Conservation (phyloP, 129 eudicot genomes). For the Logfia minima region DNA sequence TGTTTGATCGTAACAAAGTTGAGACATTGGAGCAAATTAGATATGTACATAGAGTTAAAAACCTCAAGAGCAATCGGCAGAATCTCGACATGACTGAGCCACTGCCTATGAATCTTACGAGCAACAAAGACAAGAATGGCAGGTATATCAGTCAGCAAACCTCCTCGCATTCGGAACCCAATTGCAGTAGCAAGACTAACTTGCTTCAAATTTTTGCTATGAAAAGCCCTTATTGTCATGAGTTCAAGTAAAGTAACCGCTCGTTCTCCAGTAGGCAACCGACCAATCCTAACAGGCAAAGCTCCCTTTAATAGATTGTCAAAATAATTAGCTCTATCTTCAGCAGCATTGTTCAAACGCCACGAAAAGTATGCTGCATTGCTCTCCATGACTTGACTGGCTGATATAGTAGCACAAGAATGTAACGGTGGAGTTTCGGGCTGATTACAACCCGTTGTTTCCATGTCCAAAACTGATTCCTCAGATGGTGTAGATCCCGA, state of each 20-base stretch:
- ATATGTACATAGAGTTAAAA: slow-evolving; percentile 13
- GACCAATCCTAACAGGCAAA: slow-evolving; percentile 62
- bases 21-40: slow-evolving; percentile 26
- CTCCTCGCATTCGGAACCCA: slow-evolving; percentile 66
- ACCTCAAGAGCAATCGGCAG: slow-evolving; percentile 86
- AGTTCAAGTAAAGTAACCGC: slow-evolving; percentile 76
- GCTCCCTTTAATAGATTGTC: slow-evolving; percentile 77
- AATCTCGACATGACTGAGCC: slow-evolving; percentile 62
- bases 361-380: slow-evolving; percentile 82
- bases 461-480: slow-evolving; percentile 63
- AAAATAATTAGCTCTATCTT: slow-evolving; percentile 67
- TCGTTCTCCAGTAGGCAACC: slow-evolving; percentile 63
- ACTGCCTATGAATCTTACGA: slow-evolving; percentile 67
- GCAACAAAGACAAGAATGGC: slow-evolving; percentile 90
- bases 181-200: slow-evolving; percentile 83
- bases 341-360: slow-evolving; percentile 60
- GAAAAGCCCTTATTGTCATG: slow-evolving; percentile 80
- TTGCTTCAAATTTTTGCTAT: slow-evolving; percentile 58
- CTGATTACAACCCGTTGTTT: slow-evolving; percentile 35
- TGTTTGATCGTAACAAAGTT: slow-evolving; percentile 10
- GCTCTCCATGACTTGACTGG: slow-evolving; percentile 57
- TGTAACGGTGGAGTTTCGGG: slow-evolving; percentile 41
- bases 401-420: slow-evolving; percentile 41
- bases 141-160: slow-evolving; percentile 69
- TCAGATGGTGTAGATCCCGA: slow-evolving; percentile 46